phyloP scores from a whole-genome alignment of 148 eudicot species.

The Fagopyrum esculentum region DNA sequence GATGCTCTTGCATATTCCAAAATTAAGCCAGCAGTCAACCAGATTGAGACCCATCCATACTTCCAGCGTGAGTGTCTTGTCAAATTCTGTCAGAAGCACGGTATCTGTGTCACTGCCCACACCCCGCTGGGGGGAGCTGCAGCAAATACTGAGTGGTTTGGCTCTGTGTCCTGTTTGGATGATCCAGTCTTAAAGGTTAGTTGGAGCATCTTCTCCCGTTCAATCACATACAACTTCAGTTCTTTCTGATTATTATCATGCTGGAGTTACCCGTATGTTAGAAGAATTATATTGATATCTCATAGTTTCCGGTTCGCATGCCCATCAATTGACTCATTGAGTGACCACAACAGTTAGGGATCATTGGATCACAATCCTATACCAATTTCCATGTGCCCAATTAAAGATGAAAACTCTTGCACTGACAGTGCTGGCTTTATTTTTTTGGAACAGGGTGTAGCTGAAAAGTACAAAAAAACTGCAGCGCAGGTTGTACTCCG shows the following conservation, averaged over 20 bases:
- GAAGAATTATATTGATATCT: too few relatives aligned
- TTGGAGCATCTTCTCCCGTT: slow-evolving; percentile 12
- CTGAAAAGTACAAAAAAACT: slow-evolving; percentile 69
- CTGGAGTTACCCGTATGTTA: too few relatives aligned
- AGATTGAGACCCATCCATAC: slow-evolving; percentile 92
- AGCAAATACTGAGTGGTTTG: slow-evolving; percentile 89
- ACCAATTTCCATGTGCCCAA: background rate
- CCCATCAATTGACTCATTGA: too few relatives aligned
- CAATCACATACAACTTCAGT: background rate
- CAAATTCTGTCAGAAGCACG: slow-evolving; percentile 85
- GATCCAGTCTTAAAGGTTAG: slow-evolving; percentile 77
- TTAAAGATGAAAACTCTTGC: background rate
- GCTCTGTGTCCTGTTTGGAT: slow-evolving; percentile 82
- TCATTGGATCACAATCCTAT: background rate
- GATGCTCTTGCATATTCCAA: slow-evolving; percentile 87
- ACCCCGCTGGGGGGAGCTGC: slow-evolving; percentile 90
- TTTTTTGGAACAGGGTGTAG: slow-evolving; percentile 34
- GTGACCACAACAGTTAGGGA: too few relatives aligned
- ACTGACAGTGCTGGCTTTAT: background rate
- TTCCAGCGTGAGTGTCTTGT: slow-evolving; percentile 89
- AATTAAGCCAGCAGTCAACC: slow-evolving; percentile 96
- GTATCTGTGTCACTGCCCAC: slow-evolving; percentile 77
- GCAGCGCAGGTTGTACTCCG: slow-evolving; percentile 80
- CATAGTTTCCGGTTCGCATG: too few relatives aligned
- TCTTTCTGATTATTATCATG: background rate